Percentiles rank a stretch among this genome's conserved stretches.
Conservation (phyloP, 108 stramenopile species). For the Nitzschia sp. region DNA sequence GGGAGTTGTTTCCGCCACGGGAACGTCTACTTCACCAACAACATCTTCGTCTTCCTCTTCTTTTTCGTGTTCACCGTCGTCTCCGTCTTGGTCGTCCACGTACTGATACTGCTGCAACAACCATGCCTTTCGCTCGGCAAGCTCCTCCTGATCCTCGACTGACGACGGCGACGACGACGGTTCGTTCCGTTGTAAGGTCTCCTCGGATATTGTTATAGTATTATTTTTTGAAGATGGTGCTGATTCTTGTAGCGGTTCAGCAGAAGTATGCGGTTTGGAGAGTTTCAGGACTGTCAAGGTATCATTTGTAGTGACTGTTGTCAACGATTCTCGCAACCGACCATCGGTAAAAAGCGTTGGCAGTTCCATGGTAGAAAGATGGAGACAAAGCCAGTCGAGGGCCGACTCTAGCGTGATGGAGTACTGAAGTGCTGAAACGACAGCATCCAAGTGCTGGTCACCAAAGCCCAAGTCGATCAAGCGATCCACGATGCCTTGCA, state of each 20-base stretch:
- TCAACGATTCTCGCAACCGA: conserved; percentile 15
- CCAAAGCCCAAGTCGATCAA: conserved; percentile 41
- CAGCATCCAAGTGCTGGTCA: conserved; percentile 35
- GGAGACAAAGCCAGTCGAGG: conserved; percentile 74
- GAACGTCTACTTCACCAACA: not conserved
- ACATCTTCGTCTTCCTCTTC: conserved; percentile 5
- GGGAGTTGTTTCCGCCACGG: not conserved
- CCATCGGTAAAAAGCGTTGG: conserved; percentile 59
- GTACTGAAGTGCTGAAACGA: conserved; percentile 36
- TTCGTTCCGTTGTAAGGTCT: not conserved
- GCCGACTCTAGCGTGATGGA: conserved; percentile 51
- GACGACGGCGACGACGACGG: not conserved
- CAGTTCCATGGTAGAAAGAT: conserved; percentile 48
- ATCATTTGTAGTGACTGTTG: not conserved
- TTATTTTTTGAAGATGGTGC: not conserved
- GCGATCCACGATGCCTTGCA: conserved; percentile 33
- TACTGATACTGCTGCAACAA: conserved; percentile 57
- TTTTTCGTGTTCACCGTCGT: conserved; percentile 20
- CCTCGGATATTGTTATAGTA: not conserved
- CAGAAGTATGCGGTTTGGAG: not conserved
- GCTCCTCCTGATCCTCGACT: not conserved
- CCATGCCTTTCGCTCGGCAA: conserved; percentile 36
- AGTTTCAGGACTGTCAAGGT: conserved; percentile 14
- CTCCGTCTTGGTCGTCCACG: conserved; percentile 40
- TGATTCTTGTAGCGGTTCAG: not conserved